Base-by-base conservation (phyloP, 2,329 filamentous ascomycete genomes). In the Paraphaeosphaeria minitans region DNA sequence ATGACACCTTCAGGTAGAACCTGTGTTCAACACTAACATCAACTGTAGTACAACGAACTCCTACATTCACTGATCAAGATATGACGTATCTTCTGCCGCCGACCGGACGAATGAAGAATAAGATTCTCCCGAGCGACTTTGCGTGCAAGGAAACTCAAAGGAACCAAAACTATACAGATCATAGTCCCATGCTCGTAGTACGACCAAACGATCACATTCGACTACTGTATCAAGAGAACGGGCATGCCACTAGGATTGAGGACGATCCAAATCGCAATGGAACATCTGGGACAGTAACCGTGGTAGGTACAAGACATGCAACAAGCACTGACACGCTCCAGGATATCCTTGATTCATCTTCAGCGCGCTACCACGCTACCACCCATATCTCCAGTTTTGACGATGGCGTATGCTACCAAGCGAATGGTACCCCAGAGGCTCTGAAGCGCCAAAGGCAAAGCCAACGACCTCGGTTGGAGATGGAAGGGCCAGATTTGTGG, bases 221-320 rank as follows among this genome's bases (percentile, higher is more conserved):
- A 33, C 42, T 61, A 16, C 29, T 61, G 39, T 58, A 61, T 46
- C 46, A 55, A 46, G 59, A 61, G 48, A 61, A 61, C 33, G 59
- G 59, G 5, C 59, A 61, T 43, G 55, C 58, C 2, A 61, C 59
- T n/a, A 55, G 29, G 31, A 48, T 58, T 14, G 14, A 42, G 19
- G 29, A 61, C 2, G 59, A 58, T 55, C 45, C 19, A 5, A 27
- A 19, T 16, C 58, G 24, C 22, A 39, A 57, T 47, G 7, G n/a
- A 37, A 33, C 41, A 31, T 53, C 55, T 16, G 59, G 59, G 19
- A 47, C 27, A 5, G 35, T 56, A 5, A 55, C 27, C 14, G 53
- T 61, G 29, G 45, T 53, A 31, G 58, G 57, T 59, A 53, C 47
- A 41, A 48, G 31, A 19, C 21, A 43, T 27, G 21, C 54, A 1